phyloP scores from a whole-genome alignment of 2,329 filamentous ascomycete species.

The Aspergillus sp. region DNA sequence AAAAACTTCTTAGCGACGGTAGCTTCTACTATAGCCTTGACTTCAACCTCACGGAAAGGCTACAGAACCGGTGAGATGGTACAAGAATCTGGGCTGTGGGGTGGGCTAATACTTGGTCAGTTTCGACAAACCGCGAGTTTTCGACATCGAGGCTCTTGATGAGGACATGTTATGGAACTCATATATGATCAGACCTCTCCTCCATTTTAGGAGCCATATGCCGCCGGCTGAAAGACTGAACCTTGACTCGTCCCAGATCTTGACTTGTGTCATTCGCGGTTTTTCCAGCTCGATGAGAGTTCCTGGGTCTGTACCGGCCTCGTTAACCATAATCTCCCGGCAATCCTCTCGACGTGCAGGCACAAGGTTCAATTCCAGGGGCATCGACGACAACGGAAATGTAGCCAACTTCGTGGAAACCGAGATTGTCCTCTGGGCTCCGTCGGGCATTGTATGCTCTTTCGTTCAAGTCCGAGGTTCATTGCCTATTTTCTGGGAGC shows the following conservation, averaged over 20 bases:
- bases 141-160: slow-evolving; percentile 88
- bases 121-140: slow-evolving; percentile 63
- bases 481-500: slow-evolving; percentile 96
- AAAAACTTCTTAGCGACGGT: slow-evolving; percentile 84
- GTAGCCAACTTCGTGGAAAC: slow-evolving; percentile 99
- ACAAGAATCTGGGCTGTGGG: slow-evolving; percentile 1
- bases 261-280: slow-evolving; percentile 89
- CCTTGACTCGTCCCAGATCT: slow-evolving; percentile 75
- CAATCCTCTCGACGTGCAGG: slow-evolving; percentile 85
- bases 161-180: slow-evolving; percentile 95
- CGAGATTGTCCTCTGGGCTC: slow-evolving; percentile 84
- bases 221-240: slow-evolving; percentile 63
- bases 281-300: slow-evolving; percentile 84
- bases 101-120: slow-evolving; percentile 34
- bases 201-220: slow-evolving; percentile 77
- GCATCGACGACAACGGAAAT: slow-evolving; percentile 94
- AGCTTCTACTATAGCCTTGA: slow-evolving; percentile 99
- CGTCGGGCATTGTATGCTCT: slow-evolving; percentile 69
- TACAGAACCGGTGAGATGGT: slow-evolving; percentile 66
- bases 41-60: slow-evolving; percentile 86
- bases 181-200: slow-evolving; percentile 90
- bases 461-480: slow-evolving; percentile 90
- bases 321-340: slow-evolving; percentile 80
- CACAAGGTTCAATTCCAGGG: slow-evolving; percentile 91
- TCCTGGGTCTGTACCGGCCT: slow-evolving; percentile 65